phyloP scores from a whole-genome alignment of 345 rosid genomes.

The Eucalyptus tenuipes region DNA sequence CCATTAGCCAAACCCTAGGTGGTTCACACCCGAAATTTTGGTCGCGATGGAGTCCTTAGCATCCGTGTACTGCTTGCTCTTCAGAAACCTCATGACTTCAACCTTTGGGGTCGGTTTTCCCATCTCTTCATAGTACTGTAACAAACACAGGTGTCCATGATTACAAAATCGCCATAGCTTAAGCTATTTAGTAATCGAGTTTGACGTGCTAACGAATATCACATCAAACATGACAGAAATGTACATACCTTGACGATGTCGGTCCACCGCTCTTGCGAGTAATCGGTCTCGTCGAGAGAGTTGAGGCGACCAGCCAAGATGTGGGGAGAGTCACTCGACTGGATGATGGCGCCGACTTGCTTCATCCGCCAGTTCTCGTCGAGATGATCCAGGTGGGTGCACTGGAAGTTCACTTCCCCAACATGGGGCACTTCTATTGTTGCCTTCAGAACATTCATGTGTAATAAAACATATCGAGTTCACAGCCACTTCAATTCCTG shows the following conservation, averaged over 20 bases:
- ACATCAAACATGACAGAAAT: no score
- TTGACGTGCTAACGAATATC: background rate
- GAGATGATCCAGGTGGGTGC: slow-evolving; percentile 88
- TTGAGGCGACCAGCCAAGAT: slow-evolving; percentile 79
- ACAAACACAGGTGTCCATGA: background rate
- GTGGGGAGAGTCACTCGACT: slow-evolving; percentile 52
- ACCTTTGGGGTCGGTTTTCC: slow-evolving; percentile 91
- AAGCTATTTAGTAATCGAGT: background rate
- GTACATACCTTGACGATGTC: slow-evolving; percentile 64
- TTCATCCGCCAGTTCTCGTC: slow-evolving; percentile 95
- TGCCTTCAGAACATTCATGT: slow-evolving; percentile 82
- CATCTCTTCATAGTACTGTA: slow-evolving; percentile 78
- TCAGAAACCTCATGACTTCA: slow-evolving; percentile 76
- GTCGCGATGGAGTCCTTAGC: slow-evolving; percentile 91
- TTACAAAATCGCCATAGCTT: background rate
- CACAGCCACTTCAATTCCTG: background rate
- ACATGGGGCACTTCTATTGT: slow-evolving; percentile 58
- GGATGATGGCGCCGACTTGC: slow-evolving; percentile 68
- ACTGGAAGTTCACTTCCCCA: slow-evolving; percentile 79
- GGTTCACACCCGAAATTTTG: no score
- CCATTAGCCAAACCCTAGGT: no score
- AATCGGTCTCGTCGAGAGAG: slow-evolving; percentile 76
- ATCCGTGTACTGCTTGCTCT: slow-evolving; percentile 62
- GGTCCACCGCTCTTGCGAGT: slow-evolving; percentile 73
- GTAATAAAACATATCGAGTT: background rate